Percentiles rank a stretch among this genome's conserved stretches.
Evolutionary conservation across 129 eudicot genomes (phyloP).

Genomic region (Helianthus annuus): HanXRQr2.0-SUNRISE NC_035446.2:102512643-102513142

Average conservation of each 20-base stretch:
- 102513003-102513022: slow-evolving; percentile 10
- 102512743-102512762: slow-evolving; percentile 77
- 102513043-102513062: slow-evolving; percentile 73
- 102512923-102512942: neutral
- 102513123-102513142: too few relatives aligned
- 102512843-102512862: slow-evolving; percentile 56
- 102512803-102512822: slow-evolving; percentile 92
- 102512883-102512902: neutral
- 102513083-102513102: slow-evolving; percentile 87
- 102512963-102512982: neutral
- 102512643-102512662: slow-evolving; percentile 59
- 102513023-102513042: slow-evolving; percentile 1
- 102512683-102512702: slow-evolving; percentile 4
- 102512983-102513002: neutral
- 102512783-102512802: slow-evolving; percentile 96
- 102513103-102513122: too few relatives aligned
- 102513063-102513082: slow-evolving; percentile 81
- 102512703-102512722: neutral
- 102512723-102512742: slow-evolving; percentile 1
- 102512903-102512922: neutral
- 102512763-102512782: slow-evolving; percentile 88
- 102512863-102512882: slow-evolving; percentile 18
- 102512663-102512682: slow-evolving; percentile 8
- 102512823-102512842: slow-evolving; percentile 82
- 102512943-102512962: neutral